Evolutionary conservation across 2,329 filamentous ascomycete species (phyloP), one percentile per base, ranked within the genome.

Genomic region (Hymenoscyphus linearis): DNA sequence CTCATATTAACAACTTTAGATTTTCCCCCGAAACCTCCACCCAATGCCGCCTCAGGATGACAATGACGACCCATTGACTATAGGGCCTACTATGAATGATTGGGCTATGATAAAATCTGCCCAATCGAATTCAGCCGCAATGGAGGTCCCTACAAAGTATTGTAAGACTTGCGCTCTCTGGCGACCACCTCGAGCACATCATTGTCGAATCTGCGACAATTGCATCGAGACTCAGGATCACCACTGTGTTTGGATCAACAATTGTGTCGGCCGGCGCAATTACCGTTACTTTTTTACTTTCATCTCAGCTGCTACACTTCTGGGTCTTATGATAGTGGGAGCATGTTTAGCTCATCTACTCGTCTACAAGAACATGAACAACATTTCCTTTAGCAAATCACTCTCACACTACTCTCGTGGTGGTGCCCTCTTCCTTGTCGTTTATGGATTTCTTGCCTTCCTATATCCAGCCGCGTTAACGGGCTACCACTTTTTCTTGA

Each of bases 241-340:
- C 72, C 95, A 99, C 76, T 99, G 95, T 71, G 93, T 98, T 16
- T 99, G 95, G 95, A 84, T 99, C 65, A 99, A 99, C 77, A 99
- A 99, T 74, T 99, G 95, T 67, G 89, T 99, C 56, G 95, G 95
- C 52, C 88, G 93, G 67, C 90, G 95, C 70, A 99, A 99, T 77
- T 99, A 99, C 77, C 91, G 95, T 65, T 98, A 93, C 75, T 99
- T 99, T 76, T 97, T 98, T 74, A 84, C 89, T 12, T 99, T 97
- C 75, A 87, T 99, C 66, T 85, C 85, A 59, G 86, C 88, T 14
- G 86, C 85, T n/a, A 91, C 91, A 0, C 67, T 97, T 36, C 81
- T 97, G 18, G 83, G 87, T 0, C 72, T 92, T 16, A 93, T 90
- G 69, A 81, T 98, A 53, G 79, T 95, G 34, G 90, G 81, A 22